Conservation (phyloP, 1,284 basidiomycete genomes). For the Boletus semigastroideus region DNA sequence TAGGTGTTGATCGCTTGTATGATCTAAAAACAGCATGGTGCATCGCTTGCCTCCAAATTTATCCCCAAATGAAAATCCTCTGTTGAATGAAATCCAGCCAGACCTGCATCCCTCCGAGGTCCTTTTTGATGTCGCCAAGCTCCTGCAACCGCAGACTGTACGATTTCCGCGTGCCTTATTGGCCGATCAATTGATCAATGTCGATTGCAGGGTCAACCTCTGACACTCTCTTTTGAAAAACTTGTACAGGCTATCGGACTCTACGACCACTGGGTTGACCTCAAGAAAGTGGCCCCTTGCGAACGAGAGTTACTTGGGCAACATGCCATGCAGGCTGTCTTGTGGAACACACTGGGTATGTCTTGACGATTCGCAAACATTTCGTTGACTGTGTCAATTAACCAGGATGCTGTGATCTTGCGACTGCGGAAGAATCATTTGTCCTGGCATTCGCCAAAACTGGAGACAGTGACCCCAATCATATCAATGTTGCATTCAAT, state of each 20-base stretch:
- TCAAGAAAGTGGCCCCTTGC: slow-evolving; percentile 46
- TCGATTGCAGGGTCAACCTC: slow-evolving; percentile 62
- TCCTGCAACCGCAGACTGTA: slow-evolving; percentile 34
- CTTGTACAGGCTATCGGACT: slow-evolving; percentile 65
- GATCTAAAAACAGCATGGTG: slow-evolving; percentile 49
- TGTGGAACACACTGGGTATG: slow-evolving; percentile 69
- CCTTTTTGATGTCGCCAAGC: slow-evolving; percentile 55
- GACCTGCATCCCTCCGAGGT: slow-evolving; percentile 75
- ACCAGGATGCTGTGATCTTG: slow-evolving; percentile 65
- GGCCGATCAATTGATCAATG: slow-evolving; percentile 13
- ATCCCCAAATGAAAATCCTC: slow-evolving; percentile 41
- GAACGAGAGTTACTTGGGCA: slow-evolving; percentile 67
- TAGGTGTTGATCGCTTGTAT: slow-evolving; percentile 12
- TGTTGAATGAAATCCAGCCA: slow-evolving; percentile 73
- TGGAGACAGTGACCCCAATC: slow-evolving; percentile 58
- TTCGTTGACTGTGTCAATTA: neutral
- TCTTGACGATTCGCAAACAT: neutral
- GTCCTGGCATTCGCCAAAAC: slow-evolving; percentile 63
- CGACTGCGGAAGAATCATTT: slow-evolving; percentile 65
- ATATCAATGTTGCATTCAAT: slow-evolving; percentile 60
- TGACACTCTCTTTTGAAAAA: slow-evolving; percentile 66
- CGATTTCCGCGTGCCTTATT: slow-evolving; percentile 5
- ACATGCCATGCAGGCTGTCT: slow-evolving; percentile 68
- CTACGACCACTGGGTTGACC: slow-evolving; percentile 68
- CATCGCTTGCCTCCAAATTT: slow-evolving; percentile 58